These are phyloP conservation scores for Zea mays DNA, from an alignment of 176 grass and related monocot genomes.

Conservation along the genomic window Zm-B73-REFERENCE-NAM-5.0 NC_050103.1:96883001-96883500, in stretches of 20 bases:
- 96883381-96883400: constrained; percentile 10
- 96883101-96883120: not conserved
- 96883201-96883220: not conserved
- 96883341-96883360: constrained; percentile 15
- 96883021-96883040: not conserved
- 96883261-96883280: constrained; percentile 1
- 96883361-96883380: constrained; percentile 37
- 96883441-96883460: constrained; percentile 7
- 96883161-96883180: not conserved
- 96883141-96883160: not conserved
- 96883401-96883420: not conserved
- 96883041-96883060: not conserved
- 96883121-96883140: not conserved
- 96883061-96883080: not conserved
- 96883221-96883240: not conserved
- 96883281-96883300: constrained; percentile 26
- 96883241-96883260: not conserved
- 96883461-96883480: not conserved
- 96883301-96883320: constrained; percentile 37
- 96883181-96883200: not conserved
- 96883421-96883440: constrained; percentile 33
- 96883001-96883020: constrained; percentile 22
- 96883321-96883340: not conserved
- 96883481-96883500: not conserved
- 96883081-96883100: not conserved